A percentile compares a stretch with the other conserved stretches of the same genome.
phyloP scores from a whole-genome alignment of 2,329 filamentous ascomycete species.

The Davidsoniella virescens region DNA sequence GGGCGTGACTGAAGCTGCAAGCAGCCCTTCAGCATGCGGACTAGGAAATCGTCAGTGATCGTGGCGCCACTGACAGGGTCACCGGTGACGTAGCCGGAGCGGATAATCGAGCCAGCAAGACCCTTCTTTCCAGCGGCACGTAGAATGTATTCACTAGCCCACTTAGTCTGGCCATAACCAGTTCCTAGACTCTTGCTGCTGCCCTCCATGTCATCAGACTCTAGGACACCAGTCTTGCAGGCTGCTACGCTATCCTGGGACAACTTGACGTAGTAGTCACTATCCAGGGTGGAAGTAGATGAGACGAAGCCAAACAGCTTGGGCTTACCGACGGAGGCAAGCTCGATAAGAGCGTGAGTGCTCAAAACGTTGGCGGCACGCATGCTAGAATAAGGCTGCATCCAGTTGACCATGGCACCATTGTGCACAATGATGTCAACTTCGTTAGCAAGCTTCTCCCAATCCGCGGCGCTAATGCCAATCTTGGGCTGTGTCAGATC shows the following conservation, averaged over 20 bases:
- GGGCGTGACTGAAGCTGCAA: conserved; percentile 61
- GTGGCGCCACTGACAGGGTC: conserved; percentile 52
- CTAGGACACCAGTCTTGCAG: conserved; percentile 49
- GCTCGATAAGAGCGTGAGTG: conserved; percentile 57
- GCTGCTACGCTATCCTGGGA: conserved; percentile 45
- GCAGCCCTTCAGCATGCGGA: conserved; percentile 76
- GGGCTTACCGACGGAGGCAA: conserved; percentile 61
- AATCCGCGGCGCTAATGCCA: conserved; percentile 49
- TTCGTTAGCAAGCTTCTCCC: conserved; percentile 46
- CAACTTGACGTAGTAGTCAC: conserved; percentile 60
- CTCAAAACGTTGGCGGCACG: conserved; percentile 62
- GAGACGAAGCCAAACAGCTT: conserved; percentile 72
- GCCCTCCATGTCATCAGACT: conserved; percentile 63
- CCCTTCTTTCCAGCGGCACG: conserved; percentile 65
- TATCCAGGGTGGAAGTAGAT: conserved; percentile 71
- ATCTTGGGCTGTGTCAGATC: conserved; percentile 58
- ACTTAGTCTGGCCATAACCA: conserved; percentile 86
- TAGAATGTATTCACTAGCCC: conserved; percentile 56
- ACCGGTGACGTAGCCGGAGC: conserved; percentile 75
- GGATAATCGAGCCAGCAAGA: conserved; percentile 56
- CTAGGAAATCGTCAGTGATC: conserved; percentile 79
- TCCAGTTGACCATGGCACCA: conserved; percentile 68
- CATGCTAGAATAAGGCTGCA: conserved; percentile 58
- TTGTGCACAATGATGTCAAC: conserved; percentile 71
- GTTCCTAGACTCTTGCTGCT: conserved; percentile 63